Evolutionary conservation across 192 early-diverging fungal species (phyloP), one percentile per base, ranked within the genome.

Genomic region (Haplosporangium gracile): DNA sequence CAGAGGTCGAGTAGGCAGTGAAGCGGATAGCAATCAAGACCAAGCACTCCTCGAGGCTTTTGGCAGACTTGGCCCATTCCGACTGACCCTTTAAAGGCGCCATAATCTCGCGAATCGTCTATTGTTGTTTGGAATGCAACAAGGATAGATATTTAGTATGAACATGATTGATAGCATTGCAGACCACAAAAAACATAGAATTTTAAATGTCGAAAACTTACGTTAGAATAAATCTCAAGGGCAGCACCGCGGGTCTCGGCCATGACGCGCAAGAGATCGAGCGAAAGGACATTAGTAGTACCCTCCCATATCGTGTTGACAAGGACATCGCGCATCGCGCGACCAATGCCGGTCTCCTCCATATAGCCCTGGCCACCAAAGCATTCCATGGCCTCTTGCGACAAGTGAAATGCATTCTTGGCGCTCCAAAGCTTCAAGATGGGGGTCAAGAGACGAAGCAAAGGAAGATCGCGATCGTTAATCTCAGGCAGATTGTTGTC

Each of bases 281-380:
- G 81, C 2, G 93, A 89, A 29, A 94, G 79, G 3, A 96, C 91
- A 70, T 95, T 95, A 0, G 94, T 92, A 0, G 95, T 95, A 9
- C 95, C 95, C 53, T 96, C 95, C 95, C 95, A 96, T 69, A 96
- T 95, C 6, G 89, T 85, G 77, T 93, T 93, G n/a, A 96, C 94
- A 73, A 89, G 79, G 0, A 92, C 86, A 76, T 96, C 93, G n/a
- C 94, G 85, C 72, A 94, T 79, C 0, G 88, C 79, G 15, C 90
- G 82, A 5, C 89, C 92, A 71, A 95, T 90, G 16, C 93, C 94
- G 10, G 89, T 89, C 57, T 95, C 93, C 79, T 96, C 95, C 89
- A 96, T 95, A 78, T 96, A 96, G 0, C 95, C 95, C 72, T 93
- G 91, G 1, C 95, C 95, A 57, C 95, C 95, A 36, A 92, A 81